phyloP scores from a whole-genome alignment of 306 rosid genomes.

The Pyrus bretschneideri region DNA sequence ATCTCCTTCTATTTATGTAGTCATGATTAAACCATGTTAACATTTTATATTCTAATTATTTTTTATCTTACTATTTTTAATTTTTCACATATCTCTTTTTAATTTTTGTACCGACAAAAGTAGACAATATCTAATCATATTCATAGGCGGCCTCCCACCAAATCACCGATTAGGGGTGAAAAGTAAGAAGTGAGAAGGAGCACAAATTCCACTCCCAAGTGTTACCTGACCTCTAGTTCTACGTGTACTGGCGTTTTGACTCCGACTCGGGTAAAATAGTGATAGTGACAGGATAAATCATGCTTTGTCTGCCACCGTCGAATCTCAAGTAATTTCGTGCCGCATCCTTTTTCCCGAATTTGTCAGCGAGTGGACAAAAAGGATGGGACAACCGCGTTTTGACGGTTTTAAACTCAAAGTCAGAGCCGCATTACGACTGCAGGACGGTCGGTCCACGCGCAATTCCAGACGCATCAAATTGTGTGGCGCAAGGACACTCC shows the following conservation, averaged over 20 bases:
- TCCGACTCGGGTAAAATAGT: not conserved
- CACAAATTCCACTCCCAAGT: not conserved
- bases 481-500: not conserved
- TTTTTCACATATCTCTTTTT: no score
- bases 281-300: not conserved
- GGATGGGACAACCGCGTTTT: not conserved
- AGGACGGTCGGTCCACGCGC: not conserved
- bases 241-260: not conserved
- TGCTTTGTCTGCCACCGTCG: not conserved
- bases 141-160: not conserved
- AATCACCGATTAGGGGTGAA: not conserved
- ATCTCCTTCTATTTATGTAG: no score
- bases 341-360: not conserved
- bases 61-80: no score
- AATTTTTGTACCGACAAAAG: not conserved
- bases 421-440: not conserved
- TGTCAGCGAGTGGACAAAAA: not conserved
- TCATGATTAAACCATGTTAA: no score
- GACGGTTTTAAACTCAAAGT: not conserved
- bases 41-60: no score
- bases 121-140: not conserved
- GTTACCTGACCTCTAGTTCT: no score
- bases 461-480: not conserved
- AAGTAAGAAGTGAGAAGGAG: no score
- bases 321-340: not conserved